Conservation (phyloP, 352 stramenopile genomes). For the Globisporangium acanthophoron region DNA sequence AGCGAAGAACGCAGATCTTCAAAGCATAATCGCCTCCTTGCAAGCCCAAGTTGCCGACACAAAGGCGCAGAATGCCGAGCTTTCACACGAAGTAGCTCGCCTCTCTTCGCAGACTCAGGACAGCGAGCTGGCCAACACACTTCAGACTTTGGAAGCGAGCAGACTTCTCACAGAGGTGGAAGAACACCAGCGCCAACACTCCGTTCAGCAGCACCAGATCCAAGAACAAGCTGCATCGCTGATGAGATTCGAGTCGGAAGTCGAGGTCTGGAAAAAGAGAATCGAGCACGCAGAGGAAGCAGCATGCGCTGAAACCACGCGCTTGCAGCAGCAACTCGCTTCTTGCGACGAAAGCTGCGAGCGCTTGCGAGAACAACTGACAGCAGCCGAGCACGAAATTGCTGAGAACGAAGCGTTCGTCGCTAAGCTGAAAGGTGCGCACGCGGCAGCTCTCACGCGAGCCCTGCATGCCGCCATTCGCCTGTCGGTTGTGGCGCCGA, state of each 20-base stretch:
- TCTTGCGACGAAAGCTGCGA: background rate
- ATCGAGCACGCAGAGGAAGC: background rate
- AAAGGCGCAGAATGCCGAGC: background rate
- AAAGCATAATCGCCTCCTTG: background rate
- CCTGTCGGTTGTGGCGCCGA: conserved; percentile 76
- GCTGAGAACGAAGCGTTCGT: conserved; percentile 12
- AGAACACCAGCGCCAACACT: background rate
- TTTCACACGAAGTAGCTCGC: background rate
- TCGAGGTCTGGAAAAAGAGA: background rate
- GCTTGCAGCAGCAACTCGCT: background rate
- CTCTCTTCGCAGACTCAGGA: background rate
- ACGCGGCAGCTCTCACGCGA: conserved; percentile 26
- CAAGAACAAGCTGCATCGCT: background rate
- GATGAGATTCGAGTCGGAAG: background rate
- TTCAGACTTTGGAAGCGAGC: background rate
- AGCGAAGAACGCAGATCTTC: background rate
- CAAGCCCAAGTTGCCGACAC: background rate
- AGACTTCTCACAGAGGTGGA: conserved; percentile 14
- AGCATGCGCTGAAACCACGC: background rate
- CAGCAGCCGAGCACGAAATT: background rate
- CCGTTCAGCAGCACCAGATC: background rate
- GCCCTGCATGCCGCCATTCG: conserved; percentile 45
- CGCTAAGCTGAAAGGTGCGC: conserved; percentile 20
- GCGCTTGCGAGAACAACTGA: background rate
- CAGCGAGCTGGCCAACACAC: background rate